A percentile compares a stretch with the other conserved stretches of the same genome.
Conservation (phyloP, 768 basidiomycete species). For the Crepidotus variabilis region DNA sequence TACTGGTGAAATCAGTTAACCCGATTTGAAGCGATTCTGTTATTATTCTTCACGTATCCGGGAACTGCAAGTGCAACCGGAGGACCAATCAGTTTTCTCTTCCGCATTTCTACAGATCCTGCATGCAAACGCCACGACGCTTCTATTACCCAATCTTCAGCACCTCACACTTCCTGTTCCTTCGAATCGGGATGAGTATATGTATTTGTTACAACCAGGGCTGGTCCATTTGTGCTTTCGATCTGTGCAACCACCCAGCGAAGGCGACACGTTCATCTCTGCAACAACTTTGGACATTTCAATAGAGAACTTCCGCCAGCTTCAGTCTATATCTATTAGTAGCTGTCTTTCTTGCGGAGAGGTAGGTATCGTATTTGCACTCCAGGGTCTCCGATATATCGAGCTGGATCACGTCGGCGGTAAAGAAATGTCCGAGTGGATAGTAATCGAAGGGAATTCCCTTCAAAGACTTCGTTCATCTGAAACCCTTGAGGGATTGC, state of each 20-base stretch:
- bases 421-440: too few relatives aligned
- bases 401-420: too few relatives aligned
- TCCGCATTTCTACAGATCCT: not conserved
- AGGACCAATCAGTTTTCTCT: not conserved
- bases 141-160: not conserved
- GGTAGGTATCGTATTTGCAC: too few relatives aligned
- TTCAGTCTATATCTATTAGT: too few relatives aligned
- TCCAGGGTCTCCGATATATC: too few relatives aligned
- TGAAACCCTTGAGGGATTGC: too few relatives aligned
- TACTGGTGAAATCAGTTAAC: not conserved
- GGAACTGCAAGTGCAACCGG: not conserved
- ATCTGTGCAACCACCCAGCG: not conserved
- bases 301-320: not conserved
- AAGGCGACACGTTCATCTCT: not conserved
- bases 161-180: not conserved
- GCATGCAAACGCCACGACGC: not conserved
- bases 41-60: not conserved
- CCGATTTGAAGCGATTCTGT: not conserved
- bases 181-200: not conserved
- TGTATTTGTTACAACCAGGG: not conserved
- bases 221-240: not conserved
- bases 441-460: too few relatives aligned
- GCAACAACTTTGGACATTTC: not conserved
- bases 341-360: too few relatives aligned
- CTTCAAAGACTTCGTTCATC: too few relatives aligned